phyloP scores from a whole-genome alignment of 306 rosid species.

The Fagus crenata region DNA sequence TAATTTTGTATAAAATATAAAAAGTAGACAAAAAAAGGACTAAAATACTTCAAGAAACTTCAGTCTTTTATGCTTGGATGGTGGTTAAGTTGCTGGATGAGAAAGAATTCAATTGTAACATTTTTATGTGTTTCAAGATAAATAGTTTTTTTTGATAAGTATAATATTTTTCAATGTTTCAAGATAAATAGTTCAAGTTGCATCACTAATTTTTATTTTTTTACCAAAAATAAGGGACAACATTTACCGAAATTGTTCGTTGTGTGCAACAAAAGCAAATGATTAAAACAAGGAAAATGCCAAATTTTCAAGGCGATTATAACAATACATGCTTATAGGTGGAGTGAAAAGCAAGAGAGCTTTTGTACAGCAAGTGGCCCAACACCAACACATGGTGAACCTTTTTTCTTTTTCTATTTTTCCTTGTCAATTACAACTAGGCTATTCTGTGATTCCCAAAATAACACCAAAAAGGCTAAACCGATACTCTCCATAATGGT shows the following conservation, averaged over 20 bases:
- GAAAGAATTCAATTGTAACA: not conserved
- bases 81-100: not conserved
- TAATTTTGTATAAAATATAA: not conserved
- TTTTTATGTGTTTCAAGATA: not conserved
- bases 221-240: too few species aligned
- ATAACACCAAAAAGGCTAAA: not conserved
- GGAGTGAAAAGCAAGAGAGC: not conserved
- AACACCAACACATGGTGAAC: not conserved
- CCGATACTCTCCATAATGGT: not conserved
- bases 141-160: too few species aligned
- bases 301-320: not conserved
- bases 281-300: not conserved
- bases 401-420: not conserved
- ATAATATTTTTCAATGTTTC: too few species aligned
- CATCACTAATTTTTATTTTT: not conserved
- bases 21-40: not conserved
- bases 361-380: not conserved
- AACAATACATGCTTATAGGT: not conserved
- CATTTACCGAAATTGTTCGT: not conserved
- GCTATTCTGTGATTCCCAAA: not conserved
- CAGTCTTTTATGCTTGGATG: not conserved
- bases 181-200: too few species aligned
- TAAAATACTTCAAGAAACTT: not conserved
- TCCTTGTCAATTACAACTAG: not conserved
- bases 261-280: not conserved